Conservation (phyloP, 1,139 yeast genomes). For the Hansenula anomala region DNA sequence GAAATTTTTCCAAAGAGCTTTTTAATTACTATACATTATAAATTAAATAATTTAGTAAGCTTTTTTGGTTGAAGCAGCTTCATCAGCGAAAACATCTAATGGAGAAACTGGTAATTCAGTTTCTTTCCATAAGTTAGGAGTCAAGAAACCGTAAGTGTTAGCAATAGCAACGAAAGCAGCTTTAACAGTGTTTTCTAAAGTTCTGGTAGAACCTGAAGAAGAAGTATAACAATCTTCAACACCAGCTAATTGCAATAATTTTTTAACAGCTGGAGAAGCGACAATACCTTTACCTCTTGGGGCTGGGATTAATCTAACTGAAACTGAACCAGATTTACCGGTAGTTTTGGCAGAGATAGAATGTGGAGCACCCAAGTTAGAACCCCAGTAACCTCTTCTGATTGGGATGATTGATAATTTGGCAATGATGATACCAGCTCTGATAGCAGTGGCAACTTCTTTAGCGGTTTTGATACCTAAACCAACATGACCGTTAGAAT, state of each 20-base stretch:
- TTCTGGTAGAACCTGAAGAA: slow-evolving; percentile 99
- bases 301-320: slow-evolving; percentile 98
- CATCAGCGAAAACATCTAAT: slow-evolving; percentile 88
- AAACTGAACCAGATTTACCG: slow-evolving; percentile 99
- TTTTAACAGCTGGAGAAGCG: slow-evolving; percentile 99
- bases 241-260: slow-evolving; percentile 99
- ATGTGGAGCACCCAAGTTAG: slow-evolving; percentile 99
- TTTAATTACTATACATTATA: no score
- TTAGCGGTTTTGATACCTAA: slow-evolving; percentile 99
- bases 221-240: slow-evolving; percentile 99
- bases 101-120: slow-evolving; percentile 86
- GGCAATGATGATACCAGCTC: slow-evolving; percentile 99
- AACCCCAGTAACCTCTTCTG: slow-evolving; percentile 99
- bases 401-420: slow-evolving; percentile 98
- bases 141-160: slow-evolving; percentile 99
- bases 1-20: no score
- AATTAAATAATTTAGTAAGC: slow-evolving; percentile 40
- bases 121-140: slow-evolving; percentile 98
- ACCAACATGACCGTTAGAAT: slow-evolving; percentile 99
- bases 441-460: slow-evolving; percentile 99
- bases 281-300: slow-evolving; percentile 99
- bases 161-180: slow-evolving; percentile 99
- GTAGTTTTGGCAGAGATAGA: slow-evolving; percentile 97
- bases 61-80: slow-evolving; percentile 73
- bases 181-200: slow-evolving; percentile 99